phyloP scores from a whole-genome alignment of 2,329 filamentous ascomycete genomes.

The Aureobasidium sp. region DNA sequence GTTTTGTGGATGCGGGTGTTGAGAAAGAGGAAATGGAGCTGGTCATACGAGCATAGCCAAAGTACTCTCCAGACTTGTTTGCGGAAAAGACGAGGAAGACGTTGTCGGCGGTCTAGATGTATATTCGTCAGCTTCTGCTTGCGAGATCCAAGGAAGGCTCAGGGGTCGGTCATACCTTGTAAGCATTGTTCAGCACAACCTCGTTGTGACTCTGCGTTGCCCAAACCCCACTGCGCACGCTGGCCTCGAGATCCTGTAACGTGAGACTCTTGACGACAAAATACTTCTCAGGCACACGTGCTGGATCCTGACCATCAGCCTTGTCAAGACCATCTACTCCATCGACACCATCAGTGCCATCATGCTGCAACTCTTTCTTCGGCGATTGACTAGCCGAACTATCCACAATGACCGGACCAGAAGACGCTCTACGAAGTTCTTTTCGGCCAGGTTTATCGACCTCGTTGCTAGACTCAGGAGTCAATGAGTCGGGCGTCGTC shows the following conservation, averaged over 20 bases:
- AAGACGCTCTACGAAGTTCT: neutral
- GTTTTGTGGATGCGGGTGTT: constrained; percentile 50
- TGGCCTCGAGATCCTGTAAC: constrained; percentile 79
- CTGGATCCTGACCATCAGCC: neutral
- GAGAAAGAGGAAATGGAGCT: constrained; percentile 76
- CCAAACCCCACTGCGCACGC: constrained; percentile 83
- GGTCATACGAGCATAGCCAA: constrained; percentile 85
- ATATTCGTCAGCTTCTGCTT: neutral
- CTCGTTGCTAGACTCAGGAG: neutral
- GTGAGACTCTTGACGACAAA: constrained; percentile 93
- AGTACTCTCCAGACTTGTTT: constrained; percentile 96
- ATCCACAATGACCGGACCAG: neutral
- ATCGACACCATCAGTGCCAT: neutral
- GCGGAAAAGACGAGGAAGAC: constrained; percentile 93
- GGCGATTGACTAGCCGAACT: neutral
- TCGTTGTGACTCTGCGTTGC: constrained; percentile 94
- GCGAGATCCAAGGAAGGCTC: neutral
- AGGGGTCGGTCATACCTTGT: constrained; percentile 48
- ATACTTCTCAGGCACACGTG: constrained; percentile 58
- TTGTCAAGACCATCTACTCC: neutral
- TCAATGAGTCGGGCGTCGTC: neutral
- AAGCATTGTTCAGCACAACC: constrained; percentile 70
- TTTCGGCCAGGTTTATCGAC: neutral
- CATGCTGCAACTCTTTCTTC: neutral
- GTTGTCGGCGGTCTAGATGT: constrained; percentile 59